Evolutionary conservation across 768 basidiomycete species (phyloP).

Genomic region (Chalciporus chontae): DNA sequence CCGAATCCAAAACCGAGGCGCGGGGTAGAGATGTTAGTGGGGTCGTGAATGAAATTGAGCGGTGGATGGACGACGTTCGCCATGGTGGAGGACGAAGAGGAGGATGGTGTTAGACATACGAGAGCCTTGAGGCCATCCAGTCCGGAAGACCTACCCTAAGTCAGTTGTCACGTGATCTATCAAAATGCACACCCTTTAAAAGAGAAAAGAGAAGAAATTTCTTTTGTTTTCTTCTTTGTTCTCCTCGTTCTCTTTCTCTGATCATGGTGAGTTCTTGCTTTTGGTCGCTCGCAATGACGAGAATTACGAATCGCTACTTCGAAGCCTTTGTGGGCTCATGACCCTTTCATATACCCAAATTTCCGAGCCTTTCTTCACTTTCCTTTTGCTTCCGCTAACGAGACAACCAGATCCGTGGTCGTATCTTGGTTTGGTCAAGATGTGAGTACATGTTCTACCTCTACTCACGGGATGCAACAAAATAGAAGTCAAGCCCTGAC

Average conservation of each 20-base stretch:
- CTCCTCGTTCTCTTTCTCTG: neutral
- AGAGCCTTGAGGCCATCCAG: constrained; percentile 10
- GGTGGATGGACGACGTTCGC: constrained; percentile 69
- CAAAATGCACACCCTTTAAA: constrained; percentile 13
- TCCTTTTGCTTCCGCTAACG: constrained; percentile 12
- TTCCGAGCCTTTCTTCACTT: constrained; percentile 55
- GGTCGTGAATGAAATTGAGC: constrained; percentile 58
- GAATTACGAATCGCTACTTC: constrained; percentile 82
- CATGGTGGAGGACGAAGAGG: constrained; percentile 42
- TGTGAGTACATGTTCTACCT: constrained; percentile 36
- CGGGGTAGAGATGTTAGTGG: constrained; percentile 57
- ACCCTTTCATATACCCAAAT: constrained; percentile 83
- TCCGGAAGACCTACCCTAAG: constrained; percentile 33
- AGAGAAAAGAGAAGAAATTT: neutral
- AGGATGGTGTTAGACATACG: constrained; percentile 2
- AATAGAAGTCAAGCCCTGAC: constrained; percentile 93
- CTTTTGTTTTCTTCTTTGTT: constrained; percentile 2
- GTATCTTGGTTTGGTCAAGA: neutral
- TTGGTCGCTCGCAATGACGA: constrained; percentile 50
- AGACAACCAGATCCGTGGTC: neutral
- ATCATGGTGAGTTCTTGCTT: constrained; percentile 33
- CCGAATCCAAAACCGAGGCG: constrained; percentile 76
- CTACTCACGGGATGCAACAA: constrained; percentile 56
- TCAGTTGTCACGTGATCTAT: constrained; percentile 29
- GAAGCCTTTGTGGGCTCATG: constrained; percentile 64